Conservation (phyloP, 345 rosid species). For the Citrus mangshanensis region DNA sequence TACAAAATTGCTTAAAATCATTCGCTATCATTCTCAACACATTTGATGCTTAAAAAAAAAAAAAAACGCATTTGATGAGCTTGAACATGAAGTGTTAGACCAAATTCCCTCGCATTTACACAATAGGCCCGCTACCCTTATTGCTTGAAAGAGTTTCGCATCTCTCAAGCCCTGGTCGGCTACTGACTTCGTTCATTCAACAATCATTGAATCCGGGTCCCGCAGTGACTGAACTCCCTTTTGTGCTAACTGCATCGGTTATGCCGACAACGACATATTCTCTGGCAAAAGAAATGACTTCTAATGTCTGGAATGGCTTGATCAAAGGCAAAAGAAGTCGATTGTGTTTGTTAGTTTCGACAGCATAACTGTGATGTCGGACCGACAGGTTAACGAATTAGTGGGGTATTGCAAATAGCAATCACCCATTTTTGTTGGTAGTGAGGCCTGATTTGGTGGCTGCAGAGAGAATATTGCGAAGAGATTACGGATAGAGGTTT, state of each 20-base stretch:
- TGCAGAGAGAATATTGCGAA: slow-evolving; percentile 7
- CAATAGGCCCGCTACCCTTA: background rate
- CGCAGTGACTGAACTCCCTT: too few species aligned
- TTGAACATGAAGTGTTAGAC: background rate
- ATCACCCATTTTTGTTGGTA: slow-evolving; percentile 20
- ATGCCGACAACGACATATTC: too few species aligned
- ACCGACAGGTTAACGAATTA: slow-evolving; percentile 12
- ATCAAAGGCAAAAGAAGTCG: slow-evolving; percentile 7
- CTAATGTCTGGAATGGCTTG: too few species aligned
- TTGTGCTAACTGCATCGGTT: too few species aligned
- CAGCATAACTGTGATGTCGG: background rate
- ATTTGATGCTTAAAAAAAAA: background rate
- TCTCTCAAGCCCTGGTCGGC: too few species aligned
- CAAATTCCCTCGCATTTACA: background rate
- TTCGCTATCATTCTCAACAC: background rate
- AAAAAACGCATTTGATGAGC: too few species aligned
- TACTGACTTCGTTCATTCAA: too few species aligned
- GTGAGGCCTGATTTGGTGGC: slow-evolving; percentile 22
- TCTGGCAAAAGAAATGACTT: too few species aligned
- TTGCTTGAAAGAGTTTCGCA: background rate
- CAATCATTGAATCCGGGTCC: too few species aligned
- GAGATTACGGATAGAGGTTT: slow-evolving; percentile 16
- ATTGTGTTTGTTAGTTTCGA: too few species aligned
- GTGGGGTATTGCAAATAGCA: slow-evolving; percentile 19
- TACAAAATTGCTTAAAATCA: background rate